Evolutionary conservation across 306 rosid genomes (phyloP).

Genomic region (Cicer judaicum): DNA sequence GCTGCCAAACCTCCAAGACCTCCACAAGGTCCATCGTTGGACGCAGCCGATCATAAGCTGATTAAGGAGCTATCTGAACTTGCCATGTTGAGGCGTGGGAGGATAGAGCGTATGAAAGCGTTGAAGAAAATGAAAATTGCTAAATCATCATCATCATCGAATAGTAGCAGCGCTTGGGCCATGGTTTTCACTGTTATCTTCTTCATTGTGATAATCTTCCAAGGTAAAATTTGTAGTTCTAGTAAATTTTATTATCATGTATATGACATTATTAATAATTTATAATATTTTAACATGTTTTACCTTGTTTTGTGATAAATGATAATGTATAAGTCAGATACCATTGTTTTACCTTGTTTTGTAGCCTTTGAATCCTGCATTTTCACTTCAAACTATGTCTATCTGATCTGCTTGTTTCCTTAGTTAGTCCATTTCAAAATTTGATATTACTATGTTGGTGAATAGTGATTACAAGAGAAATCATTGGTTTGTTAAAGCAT

Average conservation of each 20-base stretch:
- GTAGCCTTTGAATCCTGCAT: background rate
- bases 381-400: background rate
- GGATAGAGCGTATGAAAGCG: slow-evolving; percentile 79
- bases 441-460: slow-evolving; percentile 2
- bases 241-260: background rate
- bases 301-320: background rate
- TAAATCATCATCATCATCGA: slow-evolving; percentile 56
- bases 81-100: slow-evolving; percentile 85
- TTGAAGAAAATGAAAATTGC: slow-evolving; percentile 75
- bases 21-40: slow-evolving; percentile 76
- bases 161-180: slow-evolving; percentile 66
- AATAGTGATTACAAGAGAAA: background rate
- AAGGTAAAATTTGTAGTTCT: slow-evolving; percentile 58
- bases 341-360: slow-evolving; percentile 15
- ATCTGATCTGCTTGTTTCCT: slow-evolving; percentile 12
- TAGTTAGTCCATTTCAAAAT: slow-evolving; percentile 15
- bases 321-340: background rate
- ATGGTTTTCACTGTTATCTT: slow-evolving; percentile 79
- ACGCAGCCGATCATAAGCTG: slow-evolving; percentile 82
- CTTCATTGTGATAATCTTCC: slow-evolving; percentile 72
- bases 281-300: slow-evolving; percentile 4
- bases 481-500: slow-evolving; percentile 1
- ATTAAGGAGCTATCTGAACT: slow-evolving; percentile 79
- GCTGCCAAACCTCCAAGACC: slow-evolving; percentile 88
- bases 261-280: slow-evolving; percentile 2